phyloP scores from a whole-genome alignment of 441 rosid genomes.

The Breynia disticha region DNA sequence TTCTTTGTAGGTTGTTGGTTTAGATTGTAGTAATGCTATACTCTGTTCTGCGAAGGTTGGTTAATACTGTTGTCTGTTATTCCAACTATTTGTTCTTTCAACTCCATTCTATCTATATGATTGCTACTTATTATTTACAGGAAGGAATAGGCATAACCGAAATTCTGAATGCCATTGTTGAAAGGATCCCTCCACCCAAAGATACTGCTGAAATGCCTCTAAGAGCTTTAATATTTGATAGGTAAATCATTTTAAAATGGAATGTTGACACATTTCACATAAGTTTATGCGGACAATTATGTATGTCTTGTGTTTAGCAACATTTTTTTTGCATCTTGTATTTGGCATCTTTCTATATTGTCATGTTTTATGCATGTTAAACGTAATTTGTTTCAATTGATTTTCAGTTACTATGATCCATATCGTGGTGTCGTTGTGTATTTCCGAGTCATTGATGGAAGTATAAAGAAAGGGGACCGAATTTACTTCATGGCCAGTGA shows the following conservation, averaged over 20 bases:
- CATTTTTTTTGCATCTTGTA: too few relatives aligned
- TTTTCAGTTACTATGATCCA: constrained; percentile 86
- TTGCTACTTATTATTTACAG: constrained; percentile 25
- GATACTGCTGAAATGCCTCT: constrained; percentile 54
- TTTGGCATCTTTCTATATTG: background rate
- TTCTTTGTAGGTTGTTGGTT: constrained; percentile 70
- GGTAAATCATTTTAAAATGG: constrained; percentile 32
- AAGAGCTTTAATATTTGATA: constrained; percentile 87
- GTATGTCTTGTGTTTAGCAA: too few relatives aligned
- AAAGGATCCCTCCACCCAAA: constrained; percentile 74
- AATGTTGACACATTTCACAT: too few relatives aligned
- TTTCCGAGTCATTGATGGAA: constrained; percentile 92
- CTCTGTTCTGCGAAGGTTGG: constrained; percentile 96
- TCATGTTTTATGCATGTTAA: too few relatives aligned
- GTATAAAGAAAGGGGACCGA: constrained; percentile 82
- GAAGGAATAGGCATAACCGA: constrained; percentile 88
- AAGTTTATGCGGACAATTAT: background rate
- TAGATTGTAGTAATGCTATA: constrained; percentile 90
- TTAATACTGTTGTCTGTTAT: constrained; percentile 11
- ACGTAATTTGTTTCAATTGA: constrained; percentile 9
- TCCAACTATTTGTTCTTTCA: background rate
- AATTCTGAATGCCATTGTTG: constrained; percentile 69
- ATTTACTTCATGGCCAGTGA: constrained; percentile 86
- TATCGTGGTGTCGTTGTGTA: constrained; percentile 96
- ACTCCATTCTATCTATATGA: background rate